These are phyloP conservation scores for Hymenoscyphus albidus DNA, from an alignment of 2,329 filamentous ascomycete genomes.

Conservation along the genomic window DNA sequence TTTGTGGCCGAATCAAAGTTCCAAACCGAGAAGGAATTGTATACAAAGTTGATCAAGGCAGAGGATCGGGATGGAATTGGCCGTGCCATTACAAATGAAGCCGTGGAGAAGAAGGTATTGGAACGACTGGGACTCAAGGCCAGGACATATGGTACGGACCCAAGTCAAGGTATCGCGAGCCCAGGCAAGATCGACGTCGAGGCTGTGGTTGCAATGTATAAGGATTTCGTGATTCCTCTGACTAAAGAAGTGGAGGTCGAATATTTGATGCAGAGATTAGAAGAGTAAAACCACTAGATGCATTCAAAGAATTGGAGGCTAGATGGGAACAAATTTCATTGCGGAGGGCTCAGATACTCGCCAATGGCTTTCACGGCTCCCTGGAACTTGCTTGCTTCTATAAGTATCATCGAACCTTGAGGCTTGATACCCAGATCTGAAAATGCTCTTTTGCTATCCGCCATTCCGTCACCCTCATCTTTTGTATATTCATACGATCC, in stretches of 20 bases:
- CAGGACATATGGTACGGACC: slow-evolving; percentile 89
- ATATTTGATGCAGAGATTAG: slow-evolving; percentile 90
- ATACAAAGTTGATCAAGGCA: slow-evolving; percentile 76
- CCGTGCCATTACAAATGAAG: slow-evolving; percentile 82
- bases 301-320: slow-evolving; percentile 6
- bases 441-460: slow-evolving; percentile 91
- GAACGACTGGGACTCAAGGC: slow-evolving; percentile 85
- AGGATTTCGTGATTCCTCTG: slow-evolving; percentile 88
- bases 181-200: slow-evolving; percentile 84
- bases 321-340: slow-evolving; percentile 33
- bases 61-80: slow-evolving; percentile 78
- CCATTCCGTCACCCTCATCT: slow-evolving; percentile 69
- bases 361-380: slow-evolving; percentile 70
- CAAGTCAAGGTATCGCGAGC: slow-evolving; percentile 58
- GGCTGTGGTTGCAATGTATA: slow-evolving; percentile 86
- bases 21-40: slow-evolving; percentile 72
- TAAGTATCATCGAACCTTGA: slow-evolving; percentile 78
- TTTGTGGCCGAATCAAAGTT: slow-evolving; percentile 98
- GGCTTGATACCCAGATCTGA: slow-evolving; percentile 88
- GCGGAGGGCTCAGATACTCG: slow-evolving; percentile 63
- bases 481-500: slow-evolving; percentile 76
- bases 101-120: slow-evolving; percentile 87
- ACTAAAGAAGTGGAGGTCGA: slow-evolving; percentile 99
- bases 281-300: slow-evolving; percentile 29
- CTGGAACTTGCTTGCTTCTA: slow-evolving; percentile 75